Conservation (phyloP, 768 basidiomycete genomes). For the Paxillus involutus region DNA sequence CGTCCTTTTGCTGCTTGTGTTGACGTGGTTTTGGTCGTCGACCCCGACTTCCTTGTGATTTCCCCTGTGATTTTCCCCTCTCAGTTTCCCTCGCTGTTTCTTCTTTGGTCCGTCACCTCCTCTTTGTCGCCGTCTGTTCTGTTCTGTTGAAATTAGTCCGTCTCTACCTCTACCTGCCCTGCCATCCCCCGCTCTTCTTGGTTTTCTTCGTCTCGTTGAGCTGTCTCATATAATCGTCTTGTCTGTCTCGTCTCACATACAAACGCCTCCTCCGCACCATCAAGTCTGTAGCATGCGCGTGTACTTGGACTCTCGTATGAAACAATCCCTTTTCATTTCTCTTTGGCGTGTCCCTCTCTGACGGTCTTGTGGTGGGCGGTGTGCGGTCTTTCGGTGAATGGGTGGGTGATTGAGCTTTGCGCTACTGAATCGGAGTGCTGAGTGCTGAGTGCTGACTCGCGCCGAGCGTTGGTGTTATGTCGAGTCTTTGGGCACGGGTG, state of each 20-base stretch:
- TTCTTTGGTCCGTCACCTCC: slow-evolving; percentile 20
- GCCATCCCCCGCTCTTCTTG: background rate
- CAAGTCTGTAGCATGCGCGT: slow-evolving; percentile 42
- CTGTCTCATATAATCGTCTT: background rate
- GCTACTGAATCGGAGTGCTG: too few relatives aligned
- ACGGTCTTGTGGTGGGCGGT: too few relatives aligned
- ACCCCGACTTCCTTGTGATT: slow-evolving; percentile 2
- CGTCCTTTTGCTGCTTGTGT: background rate
- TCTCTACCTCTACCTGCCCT: background rate
- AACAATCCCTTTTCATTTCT: background rate
- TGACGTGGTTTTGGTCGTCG: background rate
- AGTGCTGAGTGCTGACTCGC: too few relatives aligned
- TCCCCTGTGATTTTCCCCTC: slow-evolving; percentile 12
- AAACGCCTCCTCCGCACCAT: background rate
- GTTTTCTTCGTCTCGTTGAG: background rate
- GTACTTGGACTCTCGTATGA: slow-evolving; percentile 24
- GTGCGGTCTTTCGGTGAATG: too few relatives aligned
- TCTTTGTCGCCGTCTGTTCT: slow-evolving; percentile 14
- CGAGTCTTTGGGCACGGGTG: too few relatives aligned
- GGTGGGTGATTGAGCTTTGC: too few relatives aligned
- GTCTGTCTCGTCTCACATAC: background rate
- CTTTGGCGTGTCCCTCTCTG: background rate
- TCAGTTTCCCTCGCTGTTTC: background rate
- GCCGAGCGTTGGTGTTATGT: too few relatives aligned
- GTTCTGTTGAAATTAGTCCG: slow-evolving; percentile 1